Conservation (phyloP, 306 rosid species). For the Geum urbanum region DNA sequence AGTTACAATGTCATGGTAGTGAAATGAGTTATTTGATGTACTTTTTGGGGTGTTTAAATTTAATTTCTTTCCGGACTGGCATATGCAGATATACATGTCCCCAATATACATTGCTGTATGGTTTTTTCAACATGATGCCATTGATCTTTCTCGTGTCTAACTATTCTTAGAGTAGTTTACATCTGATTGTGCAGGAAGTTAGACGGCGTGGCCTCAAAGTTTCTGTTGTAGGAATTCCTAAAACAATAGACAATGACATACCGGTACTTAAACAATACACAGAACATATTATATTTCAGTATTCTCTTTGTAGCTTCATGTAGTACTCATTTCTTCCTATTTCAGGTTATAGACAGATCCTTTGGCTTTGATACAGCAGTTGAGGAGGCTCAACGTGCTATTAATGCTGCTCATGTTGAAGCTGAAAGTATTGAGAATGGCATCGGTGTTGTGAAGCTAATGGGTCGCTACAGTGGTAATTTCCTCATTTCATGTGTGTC, state of each 20-base stretch:
- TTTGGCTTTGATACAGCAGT: constrained; percentile 94
- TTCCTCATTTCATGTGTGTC: constrained; percentile 17
- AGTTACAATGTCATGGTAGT: background rate
- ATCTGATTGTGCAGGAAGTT: constrained; percentile 32
- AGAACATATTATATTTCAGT: background rate
- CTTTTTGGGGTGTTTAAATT: background rate
- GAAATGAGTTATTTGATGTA: background rate
- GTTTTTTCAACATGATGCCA: background rate
- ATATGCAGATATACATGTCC: background rate
- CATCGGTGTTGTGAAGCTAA: constrained; percentile 81
- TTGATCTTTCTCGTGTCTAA: constrained; percentile 1
- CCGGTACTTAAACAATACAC: constrained; percentile 28
- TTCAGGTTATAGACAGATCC: constrained; percentile 85
- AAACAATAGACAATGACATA: constrained; percentile 50
- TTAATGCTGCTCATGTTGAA: constrained; percentile 92
- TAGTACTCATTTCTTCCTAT: constrained; percentile 10
- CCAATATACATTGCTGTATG: background rate
- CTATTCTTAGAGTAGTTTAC: background rate
- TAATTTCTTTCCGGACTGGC: background rate
- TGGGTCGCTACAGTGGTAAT: constrained; percentile 85
- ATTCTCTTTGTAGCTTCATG: background rate
- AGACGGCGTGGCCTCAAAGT: constrained; percentile 49
- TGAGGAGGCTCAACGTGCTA: constrained; percentile 97
- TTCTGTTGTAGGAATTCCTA: constrained; percentile 47
- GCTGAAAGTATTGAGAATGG: constrained; percentile 81